Percentiles rank a stretch among this genome's conserved stretches.
Conservation (phyloP, 2,329 filamentous ascomycete species). For the Orbilia ellipsospora region DNA sequence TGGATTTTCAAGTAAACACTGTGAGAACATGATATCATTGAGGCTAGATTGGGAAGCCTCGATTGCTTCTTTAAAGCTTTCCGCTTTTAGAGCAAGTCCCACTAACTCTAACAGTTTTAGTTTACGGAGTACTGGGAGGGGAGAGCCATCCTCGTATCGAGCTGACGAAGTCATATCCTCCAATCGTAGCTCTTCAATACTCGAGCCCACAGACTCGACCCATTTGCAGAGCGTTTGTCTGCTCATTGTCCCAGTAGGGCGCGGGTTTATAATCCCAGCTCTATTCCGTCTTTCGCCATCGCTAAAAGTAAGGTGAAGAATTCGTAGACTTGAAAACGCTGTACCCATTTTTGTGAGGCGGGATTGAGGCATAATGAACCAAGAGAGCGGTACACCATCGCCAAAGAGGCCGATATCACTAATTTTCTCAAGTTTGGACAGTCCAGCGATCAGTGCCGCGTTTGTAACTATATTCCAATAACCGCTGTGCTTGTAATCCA, state of each 20-base stretch:
- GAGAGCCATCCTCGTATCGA: slow-evolving; percentile 30
- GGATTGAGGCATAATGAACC: slow-evolving; percentile 33
- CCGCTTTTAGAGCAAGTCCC: slow-evolving; percentile 26
- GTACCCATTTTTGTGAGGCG: slow-evolving; percentile 8
- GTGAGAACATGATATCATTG: slow-evolving; percentile 20
- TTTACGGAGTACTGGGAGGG: slow-evolving; percentile 23
- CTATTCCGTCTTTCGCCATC: slow-evolving; percentile 22
- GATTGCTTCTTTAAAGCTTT: slow-evolving; percentile 17
- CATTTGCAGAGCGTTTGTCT: slow-evolving; percentile 36
- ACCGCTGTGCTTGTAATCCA: slow-evolving; percentile 40
- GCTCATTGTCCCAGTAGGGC: not conserved
- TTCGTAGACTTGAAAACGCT: slow-evolving; percentile 22
- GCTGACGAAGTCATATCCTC: slow-evolving; percentile 28
- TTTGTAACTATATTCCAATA: slow-evolving; percentile 42
- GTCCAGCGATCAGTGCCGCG: slow-evolving; percentile 16
- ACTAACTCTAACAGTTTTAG: slow-evolving; percentile 20
- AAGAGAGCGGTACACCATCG: slow-evolving; percentile 30
- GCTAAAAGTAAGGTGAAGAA: slow-evolving; percentile 17
- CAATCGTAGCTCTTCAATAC: slow-evolving; percentile 25
- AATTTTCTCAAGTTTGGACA: slow-evolving; percentile 30
- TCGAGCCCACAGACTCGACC: slow-evolving; percentile 25
- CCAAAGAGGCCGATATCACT: slow-evolving; percentile 31
- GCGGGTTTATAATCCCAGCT: not conserved
- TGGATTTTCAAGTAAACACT: slow-evolving; percentile 35
- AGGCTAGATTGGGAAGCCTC: slow-evolving; percentile 16